Evolutionary conservation across 164 flowering plant species (phyloP).

Genomic region (Dillenia suffruticosa): DNA sequence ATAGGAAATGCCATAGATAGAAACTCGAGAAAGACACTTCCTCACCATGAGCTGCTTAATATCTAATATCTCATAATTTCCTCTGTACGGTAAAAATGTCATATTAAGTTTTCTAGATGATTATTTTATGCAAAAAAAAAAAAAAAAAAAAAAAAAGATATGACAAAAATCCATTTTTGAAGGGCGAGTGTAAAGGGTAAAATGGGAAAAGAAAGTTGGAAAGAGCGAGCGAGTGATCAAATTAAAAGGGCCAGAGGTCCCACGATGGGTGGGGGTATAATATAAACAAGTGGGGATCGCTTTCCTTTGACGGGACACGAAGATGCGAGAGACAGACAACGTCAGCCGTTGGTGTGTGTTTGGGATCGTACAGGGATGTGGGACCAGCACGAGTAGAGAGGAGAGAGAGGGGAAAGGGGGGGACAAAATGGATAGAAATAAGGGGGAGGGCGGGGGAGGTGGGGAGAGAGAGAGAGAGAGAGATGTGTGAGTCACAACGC

Average conservation of each 20-base stretch:
- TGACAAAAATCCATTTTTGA: background rate
- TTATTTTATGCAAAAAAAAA: too few species aligned
- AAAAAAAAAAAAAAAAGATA: too few species aligned
- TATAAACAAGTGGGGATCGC: background rate
- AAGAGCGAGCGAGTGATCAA: background rate
- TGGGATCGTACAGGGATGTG: background rate
- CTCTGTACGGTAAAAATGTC: too few species aligned
- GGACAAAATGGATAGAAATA: slow-evolving; percentile 17
- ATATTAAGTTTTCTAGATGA: too few species aligned
- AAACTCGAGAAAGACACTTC: too few species aligned
- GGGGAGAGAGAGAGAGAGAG: background rate
- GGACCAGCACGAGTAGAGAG: background rate
- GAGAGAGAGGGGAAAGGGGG: background rate
- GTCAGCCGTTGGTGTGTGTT: background rate
- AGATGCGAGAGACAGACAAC: background rate
- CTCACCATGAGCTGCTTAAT: too few species aligned
- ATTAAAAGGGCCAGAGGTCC: background rate
- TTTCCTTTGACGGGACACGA: slow-evolving; percentile 1
- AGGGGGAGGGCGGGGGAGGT: background rate
- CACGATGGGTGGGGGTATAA: background rate
- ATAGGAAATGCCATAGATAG: too few species aligned
- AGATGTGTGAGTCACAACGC: background rate
- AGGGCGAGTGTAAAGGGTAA: slow-evolving; percentile 5
- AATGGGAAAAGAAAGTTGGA: background rate
- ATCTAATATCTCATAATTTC: too few species aligned